Base-by-base conservation (phyloP, 305 asterid species). In the Rubia balearica region DNA sequence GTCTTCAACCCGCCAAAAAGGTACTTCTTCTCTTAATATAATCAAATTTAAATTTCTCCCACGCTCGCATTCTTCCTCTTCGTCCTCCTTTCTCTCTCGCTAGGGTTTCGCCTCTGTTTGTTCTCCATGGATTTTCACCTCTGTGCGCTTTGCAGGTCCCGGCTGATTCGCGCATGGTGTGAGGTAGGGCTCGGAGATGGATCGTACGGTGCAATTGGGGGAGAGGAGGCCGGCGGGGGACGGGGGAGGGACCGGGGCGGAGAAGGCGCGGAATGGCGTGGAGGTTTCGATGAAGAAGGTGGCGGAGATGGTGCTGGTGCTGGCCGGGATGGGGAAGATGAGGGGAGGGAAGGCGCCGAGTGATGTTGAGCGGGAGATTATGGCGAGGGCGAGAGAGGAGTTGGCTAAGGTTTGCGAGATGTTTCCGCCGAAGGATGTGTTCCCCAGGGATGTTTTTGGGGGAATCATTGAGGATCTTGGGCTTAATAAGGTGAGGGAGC, bases 311-410 rank as follows among this genome's bases (percentile, higher is more conserved):
- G 96, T 91, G 72, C 75, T 91, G 84, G 90, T 90, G 67, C 73
- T 95, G 81, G 83, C 97, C 8, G 94, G 97, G 2, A 84, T 95
- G 95, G 97, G 97, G 80, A 90, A 88, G 74, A 91, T 95, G 94
- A 84, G 97, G 77, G 98, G 96, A 16, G 98, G 98, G 36, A 83
- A 74, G 87, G 86, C 79, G n/a, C 96, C 98, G 69, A 88, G 83
- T 27, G 82, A 53, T 27, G 89, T 71, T 12, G 99, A 95, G 87
- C 83, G 68, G 81, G 98, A 85, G 70, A 74, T 95, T 79, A 88
- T 90, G 89, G 84, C 61, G 42, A 88, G 81, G 49, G 99, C 97
- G 1, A 82, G 97, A 79, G 71, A 75, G 56, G 79, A 79, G 78
- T 68, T 95, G 82, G 97, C 85, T 3, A 74, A 83, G 85, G 83